Base-by-base conservation (phyloP, 1,139 yeast species). In the Fermentozyma sake region DNA sequence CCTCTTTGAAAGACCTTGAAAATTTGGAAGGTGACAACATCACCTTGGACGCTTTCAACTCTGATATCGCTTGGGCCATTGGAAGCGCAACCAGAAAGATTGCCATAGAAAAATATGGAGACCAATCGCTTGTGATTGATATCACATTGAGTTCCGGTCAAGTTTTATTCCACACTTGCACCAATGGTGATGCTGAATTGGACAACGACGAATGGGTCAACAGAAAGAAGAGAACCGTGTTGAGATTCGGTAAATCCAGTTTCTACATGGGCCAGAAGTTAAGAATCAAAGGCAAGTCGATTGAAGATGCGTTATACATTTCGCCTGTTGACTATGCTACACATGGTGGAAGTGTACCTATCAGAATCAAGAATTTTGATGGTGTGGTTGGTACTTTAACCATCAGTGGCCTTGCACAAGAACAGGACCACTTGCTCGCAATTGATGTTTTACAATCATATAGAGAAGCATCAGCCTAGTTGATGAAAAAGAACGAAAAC, bases 341-440 rank as follows among this genome's bases (percentile, higher is more conserved):
- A 27, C 82, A 76, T 40, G 85, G 83, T 7, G 84, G 84, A 23
- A 73, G 76, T 29, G 67, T 76, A 29, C 82, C 83, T 2, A 52
- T 77, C 26, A 60, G 67, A 27, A 56, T 73, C 11, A 48, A 52
- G 8, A 59, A 60, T 15, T 46, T 57, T 20, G 76, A 67, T 37
- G 63, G 66, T 12, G 55, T 74, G 15, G 58, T 73, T 20, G 85
- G 71, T 2, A 68, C 75, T 3, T 56, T 76, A 26, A 73, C 79
- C n/a, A 65, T 76, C 20, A 71, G 79, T 46, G 84, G 84, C 0
- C 63, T 76, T 39, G 60, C 65, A 3, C 72, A 68, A 37, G 59
- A 58, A 18, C 58, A 68, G 29, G 76, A 70, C 42, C 76, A 70
- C 39, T 50, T 51, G 26, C 46, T 68, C 29, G 71, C 58, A n/a